These are phyloP conservation scores for Pouteria glomerata DNA, from an alignment of 148 eudicot species.

Conservation along the genomic window DNA sequence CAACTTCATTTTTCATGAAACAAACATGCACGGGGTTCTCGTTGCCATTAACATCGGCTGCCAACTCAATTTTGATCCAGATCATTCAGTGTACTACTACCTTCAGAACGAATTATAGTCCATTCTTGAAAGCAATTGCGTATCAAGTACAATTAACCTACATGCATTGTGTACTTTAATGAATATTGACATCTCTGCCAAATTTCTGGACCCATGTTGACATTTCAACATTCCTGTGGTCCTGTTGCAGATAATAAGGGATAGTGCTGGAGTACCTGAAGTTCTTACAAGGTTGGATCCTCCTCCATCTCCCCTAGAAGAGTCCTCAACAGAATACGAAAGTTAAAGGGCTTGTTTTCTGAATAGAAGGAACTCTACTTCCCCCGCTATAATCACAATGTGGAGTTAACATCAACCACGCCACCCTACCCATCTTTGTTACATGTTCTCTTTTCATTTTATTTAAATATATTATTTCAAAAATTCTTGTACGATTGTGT, in stretches of 20 bases:
- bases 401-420: background rate
- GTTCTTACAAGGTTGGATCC: constrained; percentile 63
- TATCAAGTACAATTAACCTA: background rate
- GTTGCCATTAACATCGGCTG: background rate
- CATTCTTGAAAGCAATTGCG: background rate
- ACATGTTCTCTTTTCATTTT: too few species aligned
- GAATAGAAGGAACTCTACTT: background rate
- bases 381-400: background rate
- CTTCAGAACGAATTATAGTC: background rate
- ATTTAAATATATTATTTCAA: background rate
- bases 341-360: constrained; percentile 31
- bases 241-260: constrained; percentile 67
- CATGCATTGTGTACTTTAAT: too few species aligned
- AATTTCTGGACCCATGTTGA: background rate
- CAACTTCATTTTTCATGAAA: background rate
- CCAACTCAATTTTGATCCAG: background rate
- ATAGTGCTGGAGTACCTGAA: constrained; percentile 66
- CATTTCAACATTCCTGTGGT: constrained; percentile 2
- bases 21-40: too few species aligned
- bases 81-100: background rate
- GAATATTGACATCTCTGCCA: too few species aligned
- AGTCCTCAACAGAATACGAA: constrained; percentile 50
- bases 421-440: background rate
- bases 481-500: background rate
- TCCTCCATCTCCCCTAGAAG: constrained; percentile 28